phyloP scores from a whole-genome alignment of 495 filamentous ascomycete species.

The Aspergillus campestris region DNA sequence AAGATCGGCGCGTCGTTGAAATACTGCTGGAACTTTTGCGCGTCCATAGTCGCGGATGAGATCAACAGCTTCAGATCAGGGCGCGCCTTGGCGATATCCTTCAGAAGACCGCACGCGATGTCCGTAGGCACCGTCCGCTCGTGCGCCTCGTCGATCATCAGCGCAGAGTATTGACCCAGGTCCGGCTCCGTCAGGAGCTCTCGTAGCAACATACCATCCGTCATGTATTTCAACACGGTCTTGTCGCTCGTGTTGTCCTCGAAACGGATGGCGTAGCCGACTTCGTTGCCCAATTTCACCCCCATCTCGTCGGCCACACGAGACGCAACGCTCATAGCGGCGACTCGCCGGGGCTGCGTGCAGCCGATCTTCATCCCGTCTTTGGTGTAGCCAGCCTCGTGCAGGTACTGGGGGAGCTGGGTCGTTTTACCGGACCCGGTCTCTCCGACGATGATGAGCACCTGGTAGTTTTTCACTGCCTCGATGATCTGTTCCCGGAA shows the following conservation, averaged over 20 bases:
- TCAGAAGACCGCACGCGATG: conserved; percentile 82
- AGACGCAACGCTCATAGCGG: conserved; percentile 90
- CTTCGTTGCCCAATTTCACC: conserved; percentile 81
- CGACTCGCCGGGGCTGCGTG: conserved; percentile 86
- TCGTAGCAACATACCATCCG: conserved; percentile 90
- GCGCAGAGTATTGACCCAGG: conserved; percentile 70
- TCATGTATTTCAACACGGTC: conserved; percentile 95
- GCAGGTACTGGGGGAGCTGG: conserved; percentile 80
- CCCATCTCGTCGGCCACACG: conserved; percentile 95
- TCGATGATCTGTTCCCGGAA: conserved; percentile 72
- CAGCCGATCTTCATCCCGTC: conserved; percentile 51
- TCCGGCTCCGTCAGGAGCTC: conserved; percentile 89
- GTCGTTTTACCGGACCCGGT: conserved; percentile 88
- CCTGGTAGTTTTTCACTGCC: conserved; percentile 67
- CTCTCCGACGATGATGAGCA: conserved; percentile 80
- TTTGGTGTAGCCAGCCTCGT: conserved; percentile 80
- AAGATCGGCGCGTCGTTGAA: conserved; percentile 96
- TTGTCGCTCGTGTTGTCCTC: conserved; percentile 91
- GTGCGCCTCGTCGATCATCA: conserved; percentile 98
- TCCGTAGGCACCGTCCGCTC: conserved; percentile 89
- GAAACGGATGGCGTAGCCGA: conserved; percentile 93
- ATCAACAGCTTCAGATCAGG: conserved; percentile 90
- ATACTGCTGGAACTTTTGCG: conserved; percentile 84
- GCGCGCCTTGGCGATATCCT: conserved; percentile 79
- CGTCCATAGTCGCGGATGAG: conserved; percentile 91